Evolutionary conservation across 2,329 filamentous ascomycete genomes (phyloP), one percentile per base, ranked within the genome.

Genomic region (Diplodia seriata): DNA sequence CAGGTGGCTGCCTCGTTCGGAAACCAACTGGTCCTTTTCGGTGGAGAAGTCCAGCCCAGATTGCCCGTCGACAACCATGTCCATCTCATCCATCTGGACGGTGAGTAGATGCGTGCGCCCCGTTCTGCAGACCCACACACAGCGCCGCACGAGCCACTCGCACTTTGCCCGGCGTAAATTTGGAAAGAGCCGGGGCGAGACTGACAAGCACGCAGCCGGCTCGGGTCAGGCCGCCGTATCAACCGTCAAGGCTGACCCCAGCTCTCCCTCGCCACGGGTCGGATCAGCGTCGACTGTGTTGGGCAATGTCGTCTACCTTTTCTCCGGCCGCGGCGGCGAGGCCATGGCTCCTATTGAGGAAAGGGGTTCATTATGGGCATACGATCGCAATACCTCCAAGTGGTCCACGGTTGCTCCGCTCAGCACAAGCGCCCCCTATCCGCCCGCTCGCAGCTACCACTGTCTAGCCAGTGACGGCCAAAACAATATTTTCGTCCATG

Each of bases 321-420:
- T 94, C 78, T 93, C 92, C 57, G 93, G 93, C 11, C 88, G 91
- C 54, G 89, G 90, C 40, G 90, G 90, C 0, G 79, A 84, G 3
- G 87, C 87, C 33, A 89, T 91, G 86, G 81, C 85, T 1, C 88
- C 91, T 0, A 82, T 97, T 12, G 87, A 94, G 64, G 93, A 97
- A 74, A 77, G 82, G 12, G 93, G 93, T 18, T 83, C 87, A 3
- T 83, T 96, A 63, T 96, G 92, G 92, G 83, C 88, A 36, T 94
- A 91, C 73, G 87, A 93, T 75, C 89, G 90, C 0, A 81, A 84
- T 68, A 81, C 82, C n/a, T 80, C 85, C 66, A 80, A 79, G 14
- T 97, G 93, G 93, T 81, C 84, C 4, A 84, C 83, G 69, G 80
- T 94, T 20, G 82, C 86, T 69, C 90, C 92, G 15, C 64, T 82